phyloP scores from a whole-genome alignment of 2,329 filamentous ascomycete genomes.

The Colletotrichum falcatum region DNA sequence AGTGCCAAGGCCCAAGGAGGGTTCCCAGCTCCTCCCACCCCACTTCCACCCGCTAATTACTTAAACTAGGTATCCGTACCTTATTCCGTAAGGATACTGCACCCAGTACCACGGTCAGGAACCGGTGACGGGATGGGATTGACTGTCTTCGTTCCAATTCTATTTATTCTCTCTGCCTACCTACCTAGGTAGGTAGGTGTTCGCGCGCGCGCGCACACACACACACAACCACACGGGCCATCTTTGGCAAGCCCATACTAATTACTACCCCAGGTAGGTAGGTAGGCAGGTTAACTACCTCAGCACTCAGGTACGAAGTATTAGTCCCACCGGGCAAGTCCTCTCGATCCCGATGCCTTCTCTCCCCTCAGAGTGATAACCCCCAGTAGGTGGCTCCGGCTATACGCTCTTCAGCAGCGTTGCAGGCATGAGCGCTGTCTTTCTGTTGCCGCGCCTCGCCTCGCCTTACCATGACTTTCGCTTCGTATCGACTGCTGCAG shows the following conservation, averaged over 20 bases:
- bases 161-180: slow-evolving; percentile 21
- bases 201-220: too few relatives aligned
- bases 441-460: too few relatives aligned
- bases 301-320: too few relatives aligned
- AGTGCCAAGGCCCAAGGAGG: slow-evolving; percentile 25
- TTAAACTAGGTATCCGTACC: too few relatives aligned
- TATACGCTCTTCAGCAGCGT: background rate
- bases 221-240: slow-evolving; percentile 9
- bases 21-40: too few relatives aligned
- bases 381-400: background rate
- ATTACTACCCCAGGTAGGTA: too few relatives aligned
- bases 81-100: background rate
- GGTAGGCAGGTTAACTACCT: too few relatives aligned
- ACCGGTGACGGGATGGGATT: too few relatives aligned
- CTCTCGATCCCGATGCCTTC: background rate
- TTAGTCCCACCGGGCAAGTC: background rate
- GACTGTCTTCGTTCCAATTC: slow-evolving; percentile 30
- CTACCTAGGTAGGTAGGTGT: too few relatives aligned
- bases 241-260: background rate
- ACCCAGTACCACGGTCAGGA: too few relatives aligned
- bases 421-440: background rate
- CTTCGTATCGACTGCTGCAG: slow-evolving; percentile 14
- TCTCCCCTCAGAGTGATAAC: background rate
- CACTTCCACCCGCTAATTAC: background rate
- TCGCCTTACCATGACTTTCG: too few relatives aligned